Base-by-base conservation (phyloP, 2,329 filamentous ascomycete genomes). In the Simplicillium aogashimaense region DNA sequence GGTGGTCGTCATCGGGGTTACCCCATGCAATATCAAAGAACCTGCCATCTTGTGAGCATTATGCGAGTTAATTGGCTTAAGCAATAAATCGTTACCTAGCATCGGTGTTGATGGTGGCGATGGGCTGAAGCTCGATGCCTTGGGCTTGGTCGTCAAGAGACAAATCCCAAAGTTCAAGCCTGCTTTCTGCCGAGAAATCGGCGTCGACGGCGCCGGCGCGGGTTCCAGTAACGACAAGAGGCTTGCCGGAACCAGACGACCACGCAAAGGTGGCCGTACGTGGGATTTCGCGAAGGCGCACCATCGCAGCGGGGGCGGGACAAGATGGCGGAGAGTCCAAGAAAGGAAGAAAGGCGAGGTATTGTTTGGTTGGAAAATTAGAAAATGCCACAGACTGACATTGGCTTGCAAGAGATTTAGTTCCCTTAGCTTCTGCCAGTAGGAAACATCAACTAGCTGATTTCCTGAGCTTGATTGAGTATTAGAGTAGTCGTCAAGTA, bases 11-110 rank as follows among this genome's bases (percentile, higher is more conserved):
- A 51, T 81, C 85, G 36, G 86, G 79, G 49, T 84, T 79, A 42
- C 87, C 83, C 92, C 92, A 98, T 45, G 90, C 88, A 59, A 98
- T 84, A 58, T 97, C 92, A 62, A 95, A 92, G 64, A 98, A 98
- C 55, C 92, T 95, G 56, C 34, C 35, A 12, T 11, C 8, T 29
- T 39, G 29, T 36, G 45, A 33, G 39, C 41, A 40, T 40, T 5
- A 25, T 45, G 36, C 30, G 29, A 20, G 13, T 11, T 13, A 39
- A 30, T 35, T 38, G 37, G n/a, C 25, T 29, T 28, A 32, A 15
- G 30, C 13, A 15, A 15, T 32, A 12, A n/a, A 36, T 33, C 20
- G 46, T 39, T 78, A 94, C 89, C 86, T 92, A 43, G 90, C 88
- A 55, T 97, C 92, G 37, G 86, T 88, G 60, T 72, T 80, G 56